Evolutionary conservation across 1,139 yeast species (phyloP).

Genomic region (Taiozyma sp.): DNA sequence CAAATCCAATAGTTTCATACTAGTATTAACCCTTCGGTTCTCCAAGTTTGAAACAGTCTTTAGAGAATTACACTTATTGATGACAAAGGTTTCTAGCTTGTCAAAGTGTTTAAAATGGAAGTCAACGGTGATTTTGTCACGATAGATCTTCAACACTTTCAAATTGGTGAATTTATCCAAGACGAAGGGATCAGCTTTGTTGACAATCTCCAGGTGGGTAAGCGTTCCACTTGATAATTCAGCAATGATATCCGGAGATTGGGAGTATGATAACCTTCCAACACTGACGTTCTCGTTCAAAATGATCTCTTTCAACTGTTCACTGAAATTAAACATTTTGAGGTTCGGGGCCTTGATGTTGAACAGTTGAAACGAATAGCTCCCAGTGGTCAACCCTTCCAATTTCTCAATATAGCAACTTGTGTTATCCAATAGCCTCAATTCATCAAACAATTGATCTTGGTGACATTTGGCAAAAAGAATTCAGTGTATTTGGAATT

Average conservation of each 20-base stretch:
- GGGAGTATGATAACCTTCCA: conserved; percentile 10
- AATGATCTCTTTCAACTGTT: conserved; percentile 11
- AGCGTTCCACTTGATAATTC: neutral
- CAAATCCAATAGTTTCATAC: conserved; percentile 4
- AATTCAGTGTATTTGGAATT: conserved; percentile 16
- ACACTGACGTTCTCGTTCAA: conserved; percentile 13
- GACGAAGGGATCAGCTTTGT: conserved; percentile 7
- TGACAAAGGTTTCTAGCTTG: conserved; percentile 7
- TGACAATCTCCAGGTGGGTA: conserved; percentile 11
- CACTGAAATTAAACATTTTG: conserved; percentile 10
- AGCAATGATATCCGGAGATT: conserved; percentile 6
- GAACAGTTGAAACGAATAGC: conserved; percentile 18
- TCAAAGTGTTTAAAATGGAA: conserved; percentile 7
- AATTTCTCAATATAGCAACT: conserved; percentile 14
- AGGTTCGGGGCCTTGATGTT: conserved; percentile 14
- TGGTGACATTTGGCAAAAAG: conserved; percentile 9
- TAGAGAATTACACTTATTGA: conserved; percentile 10
- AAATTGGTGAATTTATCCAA: conserved; percentile 9
- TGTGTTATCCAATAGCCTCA: conserved; percentile 17
- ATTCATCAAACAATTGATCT: conserved; percentile 18
- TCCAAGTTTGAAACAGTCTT: neutral
- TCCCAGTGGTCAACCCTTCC: conserved; percentile 14
- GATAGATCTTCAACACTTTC: conserved; percentile 13
- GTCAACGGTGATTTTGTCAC: conserved; percentile 9
- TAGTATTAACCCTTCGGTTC: neutral